Evolutionary conservation across 805 yeast species (phyloP).

Genomic region (Sugiyamaella valdiviana): DNA sequence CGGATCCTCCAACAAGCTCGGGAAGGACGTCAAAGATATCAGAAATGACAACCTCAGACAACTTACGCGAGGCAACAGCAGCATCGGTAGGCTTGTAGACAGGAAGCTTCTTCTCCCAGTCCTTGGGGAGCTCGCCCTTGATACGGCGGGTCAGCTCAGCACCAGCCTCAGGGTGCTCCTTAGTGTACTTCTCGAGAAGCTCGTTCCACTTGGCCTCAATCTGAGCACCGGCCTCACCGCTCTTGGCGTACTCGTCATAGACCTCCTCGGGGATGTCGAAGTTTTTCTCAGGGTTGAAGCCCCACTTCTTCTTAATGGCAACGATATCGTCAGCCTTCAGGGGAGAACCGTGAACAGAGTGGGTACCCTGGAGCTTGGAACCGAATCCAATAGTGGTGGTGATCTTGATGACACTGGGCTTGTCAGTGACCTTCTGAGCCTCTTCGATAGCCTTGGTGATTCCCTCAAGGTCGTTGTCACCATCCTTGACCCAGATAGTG

Average conservation of each 20-base stretch:
- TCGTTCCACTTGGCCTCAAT: constrained; percentile 72
- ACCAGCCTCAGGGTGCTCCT: constrained; percentile 70
- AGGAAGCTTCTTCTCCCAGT: constrained; percentile 77
- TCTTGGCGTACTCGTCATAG: constrained; percentile 54
- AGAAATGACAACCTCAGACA: constrained; percentile 73
- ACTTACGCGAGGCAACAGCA: constrained; percentile 90
- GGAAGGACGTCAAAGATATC: constrained; percentile 62
- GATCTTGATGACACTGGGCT: constrained; percentile 86
- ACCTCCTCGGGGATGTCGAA: constrained; percentile 83
- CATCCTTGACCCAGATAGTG: constrained; percentile 66
- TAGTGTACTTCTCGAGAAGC: constrained; percentile 52
- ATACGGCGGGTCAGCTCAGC: constrained; percentile 77
- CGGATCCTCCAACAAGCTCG: constrained; percentile 95
- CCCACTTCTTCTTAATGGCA: constrained; percentile 76
- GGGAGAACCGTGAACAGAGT: constrained; percentile 94
- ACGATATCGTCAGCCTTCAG: constrained; percentile 86
- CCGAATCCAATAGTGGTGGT: constrained; percentile 94
- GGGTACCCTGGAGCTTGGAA: constrained; percentile 77
- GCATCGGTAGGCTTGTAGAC: constrained; percentile 68
- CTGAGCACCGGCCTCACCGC: constrained; percentile 55
- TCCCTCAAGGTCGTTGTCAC: constrained; percentile 69
- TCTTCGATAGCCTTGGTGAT: constrained; percentile 68
- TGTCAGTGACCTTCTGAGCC: constrained; percentile 70
- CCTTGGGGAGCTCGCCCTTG: constrained; percentile 61
- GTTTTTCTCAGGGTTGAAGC: constrained; percentile 79